These are phyloP conservation scores for Hortiboletus campestris DNA, from an alignment of 768 basidiomycete species.

Conservation along the genomic window DNA sequence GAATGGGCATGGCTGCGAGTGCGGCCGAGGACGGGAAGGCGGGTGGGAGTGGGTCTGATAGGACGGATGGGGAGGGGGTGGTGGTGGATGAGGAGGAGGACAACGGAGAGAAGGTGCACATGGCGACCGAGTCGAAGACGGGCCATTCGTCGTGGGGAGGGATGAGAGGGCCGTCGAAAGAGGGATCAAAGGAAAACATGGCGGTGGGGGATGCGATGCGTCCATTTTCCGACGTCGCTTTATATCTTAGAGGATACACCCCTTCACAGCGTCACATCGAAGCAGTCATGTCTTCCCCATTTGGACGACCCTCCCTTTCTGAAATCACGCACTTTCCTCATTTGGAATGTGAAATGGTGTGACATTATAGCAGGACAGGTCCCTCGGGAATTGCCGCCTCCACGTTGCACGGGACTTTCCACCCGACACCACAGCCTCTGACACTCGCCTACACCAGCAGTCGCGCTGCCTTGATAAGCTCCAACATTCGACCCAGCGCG, in stretches of 20 bases:
- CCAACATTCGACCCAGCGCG: slow-evolving; percentile 42
- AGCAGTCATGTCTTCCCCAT: slow-evolving; percentile 12
- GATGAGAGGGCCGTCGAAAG: slow-evolving; percentile 15
- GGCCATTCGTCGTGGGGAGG: slow-evolving; percentile 23
- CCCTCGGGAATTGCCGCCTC: slow-evolving; percentile 18
- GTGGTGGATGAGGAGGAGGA: slow-evolving; percentile 9
- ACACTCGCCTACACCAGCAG: background rate
- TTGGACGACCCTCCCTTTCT: slow-evolving; percentile 17
- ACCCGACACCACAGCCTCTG: background rate
- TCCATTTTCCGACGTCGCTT: slow-evolving; percentile 15
- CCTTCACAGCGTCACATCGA: slow-evolving; percentile 28
- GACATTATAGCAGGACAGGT: background rate
- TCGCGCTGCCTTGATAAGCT: slow-evolving; percentile 33
- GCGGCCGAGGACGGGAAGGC: slow-evolving; percentile 17
- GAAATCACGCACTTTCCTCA: slow-evolving; percentile 27
- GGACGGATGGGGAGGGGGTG: slow-evolving; percentile 8
- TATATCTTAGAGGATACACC: slow-evolving; percentile 24
- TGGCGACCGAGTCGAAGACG: slow-evolving; percentile 18
- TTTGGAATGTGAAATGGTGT: slow-evolving; percentile 13
- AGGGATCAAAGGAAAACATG: slow-evolving; percentile 21
- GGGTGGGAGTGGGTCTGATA: background rate
- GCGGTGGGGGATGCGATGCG: background rate
- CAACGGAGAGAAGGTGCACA: slow-evolving; percentile 2
- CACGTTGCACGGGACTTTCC: slow-evolving; percentile 21
- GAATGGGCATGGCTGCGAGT: slow-evolving; percentile 30